Percentiles rank a stretch among this genome's conserved stretches.
Conservation (phyloP, 352 stramenopile species). For the Pythium rishiriense region DNA sequence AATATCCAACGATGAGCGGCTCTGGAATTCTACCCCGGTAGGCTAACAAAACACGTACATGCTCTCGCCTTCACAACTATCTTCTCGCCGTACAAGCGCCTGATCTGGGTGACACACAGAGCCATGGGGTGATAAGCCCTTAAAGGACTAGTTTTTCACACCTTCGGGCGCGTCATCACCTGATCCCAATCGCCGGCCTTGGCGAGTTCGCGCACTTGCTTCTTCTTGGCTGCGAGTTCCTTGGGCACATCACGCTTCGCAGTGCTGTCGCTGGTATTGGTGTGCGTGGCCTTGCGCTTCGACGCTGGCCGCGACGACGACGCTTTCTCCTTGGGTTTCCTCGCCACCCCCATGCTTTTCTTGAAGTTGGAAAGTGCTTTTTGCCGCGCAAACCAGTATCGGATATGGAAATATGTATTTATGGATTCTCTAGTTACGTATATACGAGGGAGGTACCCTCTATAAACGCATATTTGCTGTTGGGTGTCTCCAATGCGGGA, state of each 20-base stretch:
- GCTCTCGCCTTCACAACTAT: slow-evolving; percentile 65
- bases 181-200: slow-evolving; percentile 49
- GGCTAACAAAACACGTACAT: slow-evolving; percentile 41
- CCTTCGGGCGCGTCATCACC: no score
- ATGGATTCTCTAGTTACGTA: slow-evolving; percentile 1
- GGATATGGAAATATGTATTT: slow-evolving; percentile 18
- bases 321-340: slow-evolving; percentile 21
- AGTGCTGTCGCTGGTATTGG: slow-evolving; percentile 6
- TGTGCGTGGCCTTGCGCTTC: slow-evolving; percentile 19
- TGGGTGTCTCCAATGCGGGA: background rate
- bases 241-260: slow-evolving; percentile 7
- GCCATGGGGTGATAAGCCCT: no score
- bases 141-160: no score
- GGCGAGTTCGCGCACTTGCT: slow-evolving; percentile 70
- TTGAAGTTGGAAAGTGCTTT: slow-evolving; percentile 15
- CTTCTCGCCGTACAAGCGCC: slow-evolving; percentile 62
- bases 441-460: background rate
- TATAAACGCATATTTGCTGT: background rate
- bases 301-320: slow-evolving; percentile 10
- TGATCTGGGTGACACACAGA: slow-evolving; percentile 57
- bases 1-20: background rate
- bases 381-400: background rate
- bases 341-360: slow-evolving; percentile 18
- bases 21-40: background rate
- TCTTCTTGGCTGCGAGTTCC: slow-evolving; percentile 65